phyloP scores from a whole-genome alignment of 2,329 filamentous ascomycete genomes.

The Trichoderma sp. region DNA sequence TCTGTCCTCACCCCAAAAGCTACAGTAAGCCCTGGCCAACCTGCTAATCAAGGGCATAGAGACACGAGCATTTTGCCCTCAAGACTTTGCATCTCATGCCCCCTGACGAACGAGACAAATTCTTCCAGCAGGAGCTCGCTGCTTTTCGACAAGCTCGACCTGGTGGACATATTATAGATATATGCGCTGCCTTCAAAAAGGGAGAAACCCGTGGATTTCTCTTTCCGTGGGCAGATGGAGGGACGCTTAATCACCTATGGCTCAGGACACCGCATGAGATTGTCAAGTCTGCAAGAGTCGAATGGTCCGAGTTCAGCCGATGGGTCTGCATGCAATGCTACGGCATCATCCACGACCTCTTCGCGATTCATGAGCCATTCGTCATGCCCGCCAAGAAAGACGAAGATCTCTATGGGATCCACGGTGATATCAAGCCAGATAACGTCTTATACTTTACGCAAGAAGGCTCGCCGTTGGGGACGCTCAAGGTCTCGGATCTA shows the following conservation, averaged over 20 bases:
- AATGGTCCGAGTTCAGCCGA: background rate
- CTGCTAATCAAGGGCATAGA: background rate
- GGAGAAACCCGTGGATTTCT: background rate
- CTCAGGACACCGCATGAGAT: background rate
- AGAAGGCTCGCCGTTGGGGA: background rate
- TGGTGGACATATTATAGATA: background rate
- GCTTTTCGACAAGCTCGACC: background rate
- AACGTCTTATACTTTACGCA: background rate
- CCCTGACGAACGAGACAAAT: background rate
- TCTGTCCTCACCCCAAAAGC: too few relatives aligned
- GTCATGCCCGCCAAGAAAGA: background rate
- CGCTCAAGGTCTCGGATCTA: constrained; percentile 1
- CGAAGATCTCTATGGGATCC: background rate
- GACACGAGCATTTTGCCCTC: background rate
- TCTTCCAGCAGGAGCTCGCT: background rate
- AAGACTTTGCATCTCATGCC: constrained; percentile 6
- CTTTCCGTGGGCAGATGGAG: constrained; percentile 10
- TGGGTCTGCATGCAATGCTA: constrained; percentile 3
- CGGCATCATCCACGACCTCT: background rate
- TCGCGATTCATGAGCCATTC: background rate
- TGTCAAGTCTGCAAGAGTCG: background rate
- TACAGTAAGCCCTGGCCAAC: background rate
- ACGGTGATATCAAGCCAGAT: constrained; percentile 4
- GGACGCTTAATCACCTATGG: background rate
- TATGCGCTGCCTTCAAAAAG: background rate